Evolutionary conservation across 345 rosid genomes (phyloP).

Genomic region (Zanthoxylum bungeanum): DNA sequence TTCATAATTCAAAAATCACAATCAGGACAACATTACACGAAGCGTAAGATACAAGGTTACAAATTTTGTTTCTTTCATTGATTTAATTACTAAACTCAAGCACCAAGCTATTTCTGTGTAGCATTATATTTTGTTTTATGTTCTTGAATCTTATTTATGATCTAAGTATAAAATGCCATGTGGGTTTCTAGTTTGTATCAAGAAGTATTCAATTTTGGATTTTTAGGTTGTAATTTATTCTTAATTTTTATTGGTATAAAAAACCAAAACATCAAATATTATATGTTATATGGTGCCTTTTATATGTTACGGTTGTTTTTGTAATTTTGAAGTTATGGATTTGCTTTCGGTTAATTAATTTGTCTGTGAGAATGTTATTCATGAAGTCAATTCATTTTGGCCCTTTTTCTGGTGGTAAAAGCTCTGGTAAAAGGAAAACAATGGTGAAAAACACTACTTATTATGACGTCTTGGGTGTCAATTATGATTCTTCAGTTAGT

Average conservation of each 20-base stretch:
- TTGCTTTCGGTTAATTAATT: not conserved
- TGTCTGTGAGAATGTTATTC: not conserved
- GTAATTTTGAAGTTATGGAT: not conserved
- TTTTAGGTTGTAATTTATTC: not conserved
- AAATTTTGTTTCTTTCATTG: constrained; percentile 6
- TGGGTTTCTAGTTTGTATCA: not conserved
- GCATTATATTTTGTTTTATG: not conserved
- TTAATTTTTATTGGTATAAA: not conserved
- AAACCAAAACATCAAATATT: constrained; percentile 9
- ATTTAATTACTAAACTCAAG: not conserved
- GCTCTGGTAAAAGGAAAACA: not conserved
- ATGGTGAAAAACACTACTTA: constrained; percentile 77
- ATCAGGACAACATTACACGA: not conserved
- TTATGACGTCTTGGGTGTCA: constrained; percentile 74
- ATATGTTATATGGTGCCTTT: constrained; percentile 4
- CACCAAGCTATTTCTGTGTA: not conserved
- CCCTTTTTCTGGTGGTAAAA: constrained; percentile 5
- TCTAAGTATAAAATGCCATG: constrained; percentile 8
- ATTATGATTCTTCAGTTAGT: too few relatives aligned
- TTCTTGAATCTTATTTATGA: not conserved
- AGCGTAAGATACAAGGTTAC: not conserved
- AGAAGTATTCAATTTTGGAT: not conserved
- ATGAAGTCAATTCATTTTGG: constrained; percentile 14
- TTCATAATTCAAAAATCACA: too few relatives aligned
- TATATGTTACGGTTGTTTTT: not conserved